Evolutionary conservation across 768 basidiomycete species (phyloP), one percentile per base, ranked within the genome.

Genomic region (Hortiboletus campestris): DNA sequence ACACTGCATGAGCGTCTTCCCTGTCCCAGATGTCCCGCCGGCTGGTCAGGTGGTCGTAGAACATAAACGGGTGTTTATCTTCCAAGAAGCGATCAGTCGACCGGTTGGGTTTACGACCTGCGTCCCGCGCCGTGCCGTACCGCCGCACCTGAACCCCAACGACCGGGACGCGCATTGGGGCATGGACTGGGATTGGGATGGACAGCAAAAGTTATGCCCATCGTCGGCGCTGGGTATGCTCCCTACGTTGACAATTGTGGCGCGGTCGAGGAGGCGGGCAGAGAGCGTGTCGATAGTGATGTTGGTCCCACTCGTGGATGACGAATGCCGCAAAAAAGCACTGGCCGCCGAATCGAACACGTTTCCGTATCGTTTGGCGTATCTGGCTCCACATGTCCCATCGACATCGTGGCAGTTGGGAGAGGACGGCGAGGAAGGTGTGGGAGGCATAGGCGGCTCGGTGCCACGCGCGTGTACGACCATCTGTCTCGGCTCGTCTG

Each of bases 21-120:
- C 61, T 0, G 17, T 69, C 7, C 70, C 68, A 1, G 31, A 11
- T 2, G 31, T 69, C 34, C 70, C 70, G 9, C 53, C 38, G 6
- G 59, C 63, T 3, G 67, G 63, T 2, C 68, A 47, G 39, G 46
- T 51, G 17, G 41, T 65, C 8, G 54, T 68, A 29, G 61, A 69
- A 11, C 65, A 56, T 20, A 56, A 40, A 10, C 63, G 63, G 19
- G 63, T 70, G 17, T 72, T 67, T 45, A 54, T 70, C 45, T 66
- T 72, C 32, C 60, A 58, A 20, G 68, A 72, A 43, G 48, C 56
- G 20, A 49, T 69, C 46, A 32, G 49, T 25, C 57, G 55, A 10
- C 68, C 68, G 2, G 31, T 72, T 4, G 68, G 61, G 16, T 69
- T 69, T 13, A 72, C 70, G 34, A 59, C 70, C 25, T 69, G 68